These are phyloP conservation scores for Harrya chromipes DNA, from an alignment of 768 basidiomycete genomes.

Conservation along the genomic window DNA sequence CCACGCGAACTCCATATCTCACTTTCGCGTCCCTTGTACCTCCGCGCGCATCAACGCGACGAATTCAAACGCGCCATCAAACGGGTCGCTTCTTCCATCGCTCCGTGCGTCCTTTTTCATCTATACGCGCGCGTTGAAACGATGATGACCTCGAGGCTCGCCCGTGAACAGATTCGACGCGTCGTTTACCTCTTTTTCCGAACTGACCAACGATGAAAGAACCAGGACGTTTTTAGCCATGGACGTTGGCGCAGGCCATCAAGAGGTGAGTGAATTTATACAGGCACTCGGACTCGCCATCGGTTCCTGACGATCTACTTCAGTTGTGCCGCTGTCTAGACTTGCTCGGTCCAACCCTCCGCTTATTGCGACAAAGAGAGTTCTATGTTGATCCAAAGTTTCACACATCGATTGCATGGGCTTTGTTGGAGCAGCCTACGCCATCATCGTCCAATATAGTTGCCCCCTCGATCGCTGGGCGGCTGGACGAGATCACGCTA, in stretches of 20 bases:
- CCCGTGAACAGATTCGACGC: constrained; percentile 53
- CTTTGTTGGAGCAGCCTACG: constrained; percentile 47
- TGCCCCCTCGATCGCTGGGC: background rate
- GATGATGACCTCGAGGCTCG: constrained; percentile 6
- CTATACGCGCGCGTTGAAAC: constrained; percentile 2
- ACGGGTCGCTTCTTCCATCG: constrained; percentile 42
- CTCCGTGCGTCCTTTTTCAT: constrained; percentile 39
- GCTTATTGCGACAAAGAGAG: constrained; percentile 62
- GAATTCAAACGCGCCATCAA: constrained; percentile 65
- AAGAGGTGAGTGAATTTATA: constrained; percentile 49
- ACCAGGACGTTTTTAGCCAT: constrained; percentile 79
- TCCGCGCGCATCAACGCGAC: constrained; percentile 77
- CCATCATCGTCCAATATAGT: constrained; percentile 3
- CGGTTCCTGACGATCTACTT: constrained; percentile 18
- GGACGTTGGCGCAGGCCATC: constrained; percentile 82
- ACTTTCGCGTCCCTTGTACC: constrained; percentile 75
- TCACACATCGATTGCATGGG: constrained; percentile 90
- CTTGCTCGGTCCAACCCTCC: constrained; percentile 56
- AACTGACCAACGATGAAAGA: constrained; percentile 74
- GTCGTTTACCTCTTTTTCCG: constrained; percentile 70
- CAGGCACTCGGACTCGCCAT: background rate
- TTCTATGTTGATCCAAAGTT: constrained; percentile 83
- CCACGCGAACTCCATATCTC: constrained; percentile 73
- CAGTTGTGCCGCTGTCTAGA: constrained; percentile 60
- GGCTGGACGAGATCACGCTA: constrained; percentile 2